These are phyloP conservation scores for Ceratocystis variospora DNA, from an alignment of 2,329 filamentous ascomycete species.

Conservation along the genomic window DNA sequence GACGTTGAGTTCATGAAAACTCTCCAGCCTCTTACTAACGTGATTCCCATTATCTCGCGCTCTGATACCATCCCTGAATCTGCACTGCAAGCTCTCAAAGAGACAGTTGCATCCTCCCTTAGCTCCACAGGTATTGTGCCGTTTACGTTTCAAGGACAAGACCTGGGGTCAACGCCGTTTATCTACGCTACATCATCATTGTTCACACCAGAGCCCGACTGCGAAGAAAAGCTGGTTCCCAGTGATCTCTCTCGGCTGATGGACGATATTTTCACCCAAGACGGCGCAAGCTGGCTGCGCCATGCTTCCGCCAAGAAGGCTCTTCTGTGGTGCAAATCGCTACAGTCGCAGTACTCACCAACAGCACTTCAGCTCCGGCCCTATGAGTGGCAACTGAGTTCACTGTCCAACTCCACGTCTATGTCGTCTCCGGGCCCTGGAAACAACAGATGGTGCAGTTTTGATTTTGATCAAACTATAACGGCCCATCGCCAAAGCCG, in stretches of 20 bases:
- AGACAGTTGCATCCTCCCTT: slow-evolving; percentile 43
- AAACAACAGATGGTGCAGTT: slow-evolving; percentile 22
- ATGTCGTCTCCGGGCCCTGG: slow-evolving; percentile 5
- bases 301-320: slow-evolving; percentile 74
- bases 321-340: slow-evolving; percentile 49
- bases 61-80: slow-evolving; percentile 53
- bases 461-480: not conserved
- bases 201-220: slow-evolving; percentile 53
- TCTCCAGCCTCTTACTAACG: slow-evolving; percentile 61
- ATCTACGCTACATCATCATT: slow-evolving; percentile 57
- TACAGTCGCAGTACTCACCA: slow-evolving; percentile 14
- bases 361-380: slow-evolving; percentile 20
- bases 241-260: slow-evolving; percentile 63
- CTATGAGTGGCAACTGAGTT: slow-evolving; percentile 37
- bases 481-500: slow-evolving; percentile 27
- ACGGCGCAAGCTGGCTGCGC: slow-evolving; percentile 68
- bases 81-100: slow-evolving; percentile 46
- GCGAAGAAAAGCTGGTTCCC: slow-evolving; percentile 61
- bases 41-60: slow-evolving; percentile 69
- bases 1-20: slow-evolving; percentile 61
- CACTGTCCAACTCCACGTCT: not conserved
- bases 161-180: not conserved
- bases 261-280: slow-evolving; percentile 59
- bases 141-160: slow-evolving; percentile 45
- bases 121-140: slow-evolving; percentile 43